phyloP scores from a whole-genome alignment of 805 yeast species.

The Kodamaea restingae region DNA sequence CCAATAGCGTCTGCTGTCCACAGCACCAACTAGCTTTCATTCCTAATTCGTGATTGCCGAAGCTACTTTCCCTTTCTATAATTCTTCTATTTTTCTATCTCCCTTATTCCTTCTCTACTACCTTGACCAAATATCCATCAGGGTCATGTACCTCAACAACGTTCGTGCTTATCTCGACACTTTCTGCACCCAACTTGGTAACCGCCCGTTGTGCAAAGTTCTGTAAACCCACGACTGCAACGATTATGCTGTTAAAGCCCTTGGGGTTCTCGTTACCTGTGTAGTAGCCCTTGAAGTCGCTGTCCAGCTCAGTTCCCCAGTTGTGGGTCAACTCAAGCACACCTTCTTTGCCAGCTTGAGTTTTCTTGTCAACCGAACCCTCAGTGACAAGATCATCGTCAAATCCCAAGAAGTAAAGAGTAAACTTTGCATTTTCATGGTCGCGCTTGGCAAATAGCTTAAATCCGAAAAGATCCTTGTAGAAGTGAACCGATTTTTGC shows the following conservation, averaged over 20 bases:
- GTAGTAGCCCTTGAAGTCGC: constrained; percentile 66
- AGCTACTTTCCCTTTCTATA: no score
- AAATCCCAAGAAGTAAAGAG: constrained; percentile 82
- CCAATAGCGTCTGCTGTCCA: no score
- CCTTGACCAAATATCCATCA: constrained; percentile 5
- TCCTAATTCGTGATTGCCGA: no score
- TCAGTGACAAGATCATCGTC: constrained; percentile 41
- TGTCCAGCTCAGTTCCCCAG: constrained; percentile 89
- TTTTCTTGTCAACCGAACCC: constrained; percentile 35
- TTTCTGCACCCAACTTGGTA: constrained; percentile 29
- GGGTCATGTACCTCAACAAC: constrained; percentile 5
- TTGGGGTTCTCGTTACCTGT: constrained; percentile 73
- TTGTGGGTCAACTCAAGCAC: constrained; percentile 89
- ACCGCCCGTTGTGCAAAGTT: constrained; percentile 52
- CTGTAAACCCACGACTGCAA: constrained; percentile 56
- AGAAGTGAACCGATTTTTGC: constrained; percentile 67
- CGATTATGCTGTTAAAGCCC: constrained; percentile 85
- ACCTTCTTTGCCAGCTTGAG: constrained; percentile 53
- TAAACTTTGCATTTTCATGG: constrained; percentile 69
- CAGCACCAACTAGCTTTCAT: no score
- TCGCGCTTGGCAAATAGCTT: constrained; percentile 55
- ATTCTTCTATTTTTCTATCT: no score
- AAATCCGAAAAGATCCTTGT: constrained; percentile 78
- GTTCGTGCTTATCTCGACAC: not conserved
- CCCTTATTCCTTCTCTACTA: not conserved